Percentiles rank a stretch among this genome's conserved stretches.
These are phyloP conservation scores for Rosa rugosa DNA, from an alignment of 306 rosid species.

Conservation along the genomic window DNA sequence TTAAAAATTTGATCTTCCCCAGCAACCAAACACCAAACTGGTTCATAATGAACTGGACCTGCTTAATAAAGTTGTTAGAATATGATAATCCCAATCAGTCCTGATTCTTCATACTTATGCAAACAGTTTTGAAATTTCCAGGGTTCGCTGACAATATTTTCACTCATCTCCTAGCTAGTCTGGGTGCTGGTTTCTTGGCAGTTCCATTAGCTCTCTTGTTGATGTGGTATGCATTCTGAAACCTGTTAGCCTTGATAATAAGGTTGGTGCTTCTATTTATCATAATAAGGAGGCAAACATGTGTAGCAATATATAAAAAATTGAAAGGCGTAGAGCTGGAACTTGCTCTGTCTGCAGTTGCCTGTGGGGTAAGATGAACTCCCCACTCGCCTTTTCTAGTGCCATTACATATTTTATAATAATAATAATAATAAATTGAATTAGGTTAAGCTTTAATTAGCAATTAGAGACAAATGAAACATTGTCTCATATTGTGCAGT, in stretches of 20 bases:
- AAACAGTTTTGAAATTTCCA: constrained; percentile 31
- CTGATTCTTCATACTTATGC: no score
- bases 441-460: constrained; percentile 32
- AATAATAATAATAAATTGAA: no score
- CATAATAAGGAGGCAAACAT: background rate
- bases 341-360: constrained; percentile 90
- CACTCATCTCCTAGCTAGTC: constrained; percentile 93
- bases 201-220: constrained; percentile 95
- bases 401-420: constrained; percentile 18
- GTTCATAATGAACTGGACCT: background rate
- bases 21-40: constrained; percentile 8
- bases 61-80: no score
- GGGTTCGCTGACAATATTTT: constrained; percentile 84
- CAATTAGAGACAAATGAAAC: constrained; percentile 13
- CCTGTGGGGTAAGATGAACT: constrained; percentile 92
- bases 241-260: background rate
- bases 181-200: constrained; percentile 95
- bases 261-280: background rate
- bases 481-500: constrained; percentile 24
- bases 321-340: constrained; percentile 2
- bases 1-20: background rate
- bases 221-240: constrained; percentile 75
- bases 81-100: no score
- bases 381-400: constrained; percentile 97
- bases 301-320: background rate